Conservation (phyloP, 78 protist species). For the Bigelowiella natans region DNA sequence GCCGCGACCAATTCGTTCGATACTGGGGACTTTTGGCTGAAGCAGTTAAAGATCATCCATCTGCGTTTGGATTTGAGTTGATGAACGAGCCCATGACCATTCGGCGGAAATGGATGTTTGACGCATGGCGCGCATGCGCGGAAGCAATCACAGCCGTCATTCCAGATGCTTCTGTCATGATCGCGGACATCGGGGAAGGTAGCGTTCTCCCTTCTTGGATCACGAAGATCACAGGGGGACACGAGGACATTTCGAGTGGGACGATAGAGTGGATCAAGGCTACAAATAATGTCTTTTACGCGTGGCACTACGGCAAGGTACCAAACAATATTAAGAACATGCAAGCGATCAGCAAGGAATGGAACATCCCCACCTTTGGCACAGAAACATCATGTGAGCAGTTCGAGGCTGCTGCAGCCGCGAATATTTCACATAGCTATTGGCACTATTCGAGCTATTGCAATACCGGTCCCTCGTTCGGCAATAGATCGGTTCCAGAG, state of each 20-base stretch:
- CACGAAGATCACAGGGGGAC: not conserved
- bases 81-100: not conserved
- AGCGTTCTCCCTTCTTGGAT: not conserved
- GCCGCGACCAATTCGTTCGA: not conserved
- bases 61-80: not conserved
- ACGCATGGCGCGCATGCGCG: not conserved
- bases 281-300: not conserved
- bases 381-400: not conserved
- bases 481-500: not conserved
- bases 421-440: not conserved
- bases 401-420: not conserved
- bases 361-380: not conserved
- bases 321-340: not conserved
- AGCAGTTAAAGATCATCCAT: not conserved
- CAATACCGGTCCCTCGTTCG: not conserved
- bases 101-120: not conserved
- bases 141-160: not conserved
- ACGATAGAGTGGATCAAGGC: not conserved
- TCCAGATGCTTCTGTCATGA: not conserved
- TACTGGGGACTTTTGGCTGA: not conserved
- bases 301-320: not conserved
- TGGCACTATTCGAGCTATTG: not conserved
- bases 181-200: not conserved
- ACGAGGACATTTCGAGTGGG: not conserved
- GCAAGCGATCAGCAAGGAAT: not conserved